Evolutionary conservation across 2,329 filamentous ascomycete genomes (phyloP), one percentile per base, ranked within the genome.

Genomic region (Fusarium oligoseptatum): DNA sequence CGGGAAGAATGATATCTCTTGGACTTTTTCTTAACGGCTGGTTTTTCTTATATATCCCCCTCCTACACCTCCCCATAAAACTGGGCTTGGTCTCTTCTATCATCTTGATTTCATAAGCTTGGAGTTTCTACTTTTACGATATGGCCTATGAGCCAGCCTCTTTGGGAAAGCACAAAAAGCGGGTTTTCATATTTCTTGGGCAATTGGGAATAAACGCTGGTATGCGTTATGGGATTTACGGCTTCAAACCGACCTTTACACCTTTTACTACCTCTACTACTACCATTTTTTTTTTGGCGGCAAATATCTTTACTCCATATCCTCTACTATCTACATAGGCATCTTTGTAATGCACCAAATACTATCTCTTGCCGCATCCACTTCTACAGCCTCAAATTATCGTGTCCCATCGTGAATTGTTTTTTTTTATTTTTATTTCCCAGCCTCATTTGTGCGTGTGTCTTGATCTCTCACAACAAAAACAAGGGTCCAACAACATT

Each of bases 141-240:
- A 34, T 10, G 32, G 72, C 48, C 56, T 70, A 52, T 43, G 69
- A 58, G 43, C 62, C 43, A 58, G 43, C 62, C 43, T 43, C 39
- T 43, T 62, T 67, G 61, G 72, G 72, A 73, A 63, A 73, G 70
- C 72, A 73, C 69, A 36, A 74, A 74, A 75, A 75, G 72, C 72
- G 72, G 70, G 52, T 45, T 61, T 17, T 67, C 27, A 29, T 29
- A 29, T 66, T 56, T 43, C 37, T 20, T 45, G 45, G 58, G 17
- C 32, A 20, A 48, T 60, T 68, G 45, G 65, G 41, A 50, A 15
- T 8, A 32, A 39, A 52, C 48, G 48, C 48, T 52, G 48, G 58
- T 61, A 74, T 73, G 62, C 39, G 61, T 71, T 63, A 75, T 32
- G 70, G 69, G 63, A 68, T 45, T 68, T 56, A 75, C 66, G 72